These are phyloP conservation scores for Thalassiosira allenii DNA, from an alignment of 352 stramenopile species.

Conservation along the genomic window DNA sequence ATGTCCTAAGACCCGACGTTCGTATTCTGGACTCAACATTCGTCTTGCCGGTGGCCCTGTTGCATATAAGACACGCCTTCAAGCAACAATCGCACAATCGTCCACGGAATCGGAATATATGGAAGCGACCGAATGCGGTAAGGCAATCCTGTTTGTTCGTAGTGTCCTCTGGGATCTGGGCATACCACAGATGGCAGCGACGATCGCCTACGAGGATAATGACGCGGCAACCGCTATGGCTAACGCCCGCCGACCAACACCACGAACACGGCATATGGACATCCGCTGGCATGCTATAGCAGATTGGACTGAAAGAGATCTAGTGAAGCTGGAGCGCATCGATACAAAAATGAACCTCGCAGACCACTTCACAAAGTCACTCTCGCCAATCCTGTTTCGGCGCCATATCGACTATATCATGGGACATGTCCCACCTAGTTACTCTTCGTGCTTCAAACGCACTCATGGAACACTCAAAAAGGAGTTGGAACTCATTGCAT, in stretches of 20 bases:
- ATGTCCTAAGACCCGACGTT: slow-evolving; percentile 24
- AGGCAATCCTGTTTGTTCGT: slow-evolving; percentile 26
- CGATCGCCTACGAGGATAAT: slow-evolving; percentile 43
- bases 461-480: no score
- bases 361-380: slow-evolving; percentile 41
- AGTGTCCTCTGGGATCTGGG: slow-evolving; percentile 48
- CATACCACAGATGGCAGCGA: slow-evolving; percentile 29
- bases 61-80: slow-evolving; percentile 23
- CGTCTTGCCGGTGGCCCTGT: slow-evolving; percentile 35
- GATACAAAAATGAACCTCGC: slow-evolving; percentile 38
- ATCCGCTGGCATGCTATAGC: slow-evolving; percentile 43
- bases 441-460: slow-evolving; percentile 1
- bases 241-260: slow-evolving; percentile 38
- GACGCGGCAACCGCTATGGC: slow-evolving; percentile 36
- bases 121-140: slow-evolving; percentile 30
- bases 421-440: slow-evolving; percentile 29
- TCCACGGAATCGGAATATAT: slow-evolving; percentile 41
- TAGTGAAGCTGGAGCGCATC: slow-evolving; percentile 24
- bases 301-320: slow-evolving; percentile 48
- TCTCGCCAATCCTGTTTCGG: slow-evolving; percentile 19
- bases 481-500: no score
- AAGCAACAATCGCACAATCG: slow-evolving; percentile 29
- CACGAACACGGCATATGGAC: slow-evolving; percentile 56
- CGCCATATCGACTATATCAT: slow-evolving; percentile 37
- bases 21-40: slow-evolving; percentile 1